These are phyloP conservation scores for Rhynchospora breviuscula DNA, from an alignment of 176 grass and related monocot genomes.

Conservation along the genomic window DNA sequence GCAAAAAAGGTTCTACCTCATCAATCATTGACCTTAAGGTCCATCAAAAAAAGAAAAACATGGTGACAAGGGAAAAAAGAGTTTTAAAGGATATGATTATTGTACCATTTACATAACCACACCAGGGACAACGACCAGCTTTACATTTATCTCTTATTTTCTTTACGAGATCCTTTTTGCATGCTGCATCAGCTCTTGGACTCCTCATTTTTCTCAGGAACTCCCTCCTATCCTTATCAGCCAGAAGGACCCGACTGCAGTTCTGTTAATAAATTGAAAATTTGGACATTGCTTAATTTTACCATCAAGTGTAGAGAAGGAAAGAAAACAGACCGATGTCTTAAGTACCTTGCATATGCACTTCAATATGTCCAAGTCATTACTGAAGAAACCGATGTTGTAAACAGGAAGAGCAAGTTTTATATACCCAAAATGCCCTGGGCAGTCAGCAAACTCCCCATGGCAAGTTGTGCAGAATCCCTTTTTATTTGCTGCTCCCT, in stretches of 20 bases:
- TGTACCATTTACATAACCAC: slow-evolving; percentile 71
- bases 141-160: slow-evolving; percentile 96
- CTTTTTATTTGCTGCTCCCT: slow-evolving; percentile 68
- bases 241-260: slow-evolving; percentile 75
- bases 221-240: slow-evolving; percentile 46
- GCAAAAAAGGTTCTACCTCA: too few species aligned
- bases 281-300: not conserved
- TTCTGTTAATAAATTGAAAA: slow-evolving; percentile 36
- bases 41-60: not conserved
- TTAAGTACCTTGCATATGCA: slow-evolving; percentile 91
- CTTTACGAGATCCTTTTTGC: slow-evolving; percentile 59
- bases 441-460: slow-evolving; percentile 57
- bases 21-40: too few species aligned
- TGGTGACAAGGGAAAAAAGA: not conserved
- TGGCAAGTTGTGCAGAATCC: slow-evolving; percentile 65
- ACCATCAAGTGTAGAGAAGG: not conserved
- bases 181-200: slow-evolving; percentile 48
- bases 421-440: slow-evolving; percentile 87
- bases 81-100: not conserved
- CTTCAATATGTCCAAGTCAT: slow-evolving; percentile 75
- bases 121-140: slow-evolving; percentile 61
- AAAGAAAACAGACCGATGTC: not conserved
- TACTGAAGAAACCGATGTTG: slow-evolving; percentile 77
- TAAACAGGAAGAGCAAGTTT: slow-evolving; percentile 87
- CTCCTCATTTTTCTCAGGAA: slow-evolving; percentile 92